A percentile compares a stretch with the other conserved stretches of the same genome.
These are phyloP conservation scores for Poa pratensis DNA, from an alignment of 176 grass and related monocot genomes.

Conservation along the genomic window DNA sequence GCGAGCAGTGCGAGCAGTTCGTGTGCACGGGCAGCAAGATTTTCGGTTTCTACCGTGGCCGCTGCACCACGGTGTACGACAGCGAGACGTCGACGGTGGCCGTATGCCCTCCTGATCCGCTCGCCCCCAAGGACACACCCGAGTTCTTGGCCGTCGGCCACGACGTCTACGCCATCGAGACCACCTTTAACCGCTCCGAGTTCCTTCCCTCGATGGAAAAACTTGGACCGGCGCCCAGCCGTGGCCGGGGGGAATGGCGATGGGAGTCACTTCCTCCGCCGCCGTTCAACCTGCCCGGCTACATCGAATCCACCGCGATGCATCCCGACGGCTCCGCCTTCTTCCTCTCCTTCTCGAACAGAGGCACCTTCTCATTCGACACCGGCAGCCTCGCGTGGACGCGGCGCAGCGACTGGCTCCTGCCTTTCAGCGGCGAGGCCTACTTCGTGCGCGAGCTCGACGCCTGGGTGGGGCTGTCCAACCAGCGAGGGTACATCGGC, in stretches of 20 bases:
- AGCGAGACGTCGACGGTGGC: too few relatives aligned
- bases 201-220: neutral
- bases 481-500: neutral
- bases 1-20: too few relatives aligned
- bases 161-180: too few relatives aligned
- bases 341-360: neutral
- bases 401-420: neutral
- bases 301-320: neutral
- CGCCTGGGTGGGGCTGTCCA: neutral
- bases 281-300: neutral
- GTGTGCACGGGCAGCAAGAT: too few relatives aligned
- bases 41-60: too few relatives aligned
- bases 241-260: neutral
- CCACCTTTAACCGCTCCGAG: too few relatives aligned
- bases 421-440: neutral
- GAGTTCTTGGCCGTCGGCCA: too few relatives aligned
- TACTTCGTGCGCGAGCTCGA: neutral
- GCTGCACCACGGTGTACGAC: too few relatives aligned
- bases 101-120: too few relatives aligned
- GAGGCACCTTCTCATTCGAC: constrained; percentile 11
- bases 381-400: neutral
- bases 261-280: constrained; percentile 3
- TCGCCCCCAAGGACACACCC: too few relatives aligned
- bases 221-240: neutral
- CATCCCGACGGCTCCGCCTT: constrained; percentile 11